Conservation (phyloP, 73 alveolate species). For the Tetrahymena thermophila region DNA sequence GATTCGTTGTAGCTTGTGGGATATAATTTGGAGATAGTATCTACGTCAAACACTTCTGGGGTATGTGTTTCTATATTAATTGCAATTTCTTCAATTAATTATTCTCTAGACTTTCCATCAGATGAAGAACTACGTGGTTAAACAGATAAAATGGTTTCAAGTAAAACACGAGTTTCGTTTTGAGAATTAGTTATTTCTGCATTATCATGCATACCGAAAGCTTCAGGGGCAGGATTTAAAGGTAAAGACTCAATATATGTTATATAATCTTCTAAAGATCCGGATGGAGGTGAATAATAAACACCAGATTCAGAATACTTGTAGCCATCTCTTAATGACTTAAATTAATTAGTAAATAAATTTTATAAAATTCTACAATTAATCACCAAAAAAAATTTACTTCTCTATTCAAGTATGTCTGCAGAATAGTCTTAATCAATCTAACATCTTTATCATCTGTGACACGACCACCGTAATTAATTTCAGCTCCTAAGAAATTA, state of each 20-base stretch:
- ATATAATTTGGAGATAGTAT: slow-evolving; percentile 83
- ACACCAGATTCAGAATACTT: slow-evolving; percentile 51
- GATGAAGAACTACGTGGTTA: slow-evolving; percentile 94
- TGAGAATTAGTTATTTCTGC: slow-evolving; percentile 99
- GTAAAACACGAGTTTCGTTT: slow-evolving; percentile 82
- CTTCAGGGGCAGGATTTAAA: slow-evolving; percentile 98
- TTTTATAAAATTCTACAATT: slow-evolving; percentile 64
- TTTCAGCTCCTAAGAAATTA: slow-evolving; percentile 91
- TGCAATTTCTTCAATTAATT: slow-evolving; percentile 85
- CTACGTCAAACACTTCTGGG: slow-evolving; percentile 96
- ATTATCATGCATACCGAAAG: slow-evolving; percentile 98
- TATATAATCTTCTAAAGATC: slow-evolving; percentile 92
- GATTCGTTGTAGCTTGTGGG: slow-evolving; percentile 98
- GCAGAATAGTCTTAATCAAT: slow-evolving; percentile 88
- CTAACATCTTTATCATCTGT: slow-evolving; percentile 93
- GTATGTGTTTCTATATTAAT: slow-evolving; percentile 67
- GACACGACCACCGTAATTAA: slow-evolving; percentile 98
- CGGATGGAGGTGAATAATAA: slow-evolving; percentile 93
- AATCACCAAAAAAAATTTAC: background rate
- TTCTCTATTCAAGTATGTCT: slow-evolving; percentile 87
- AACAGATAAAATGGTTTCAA: slow-evolving; percentile 85
- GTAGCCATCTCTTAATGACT: slow-evolving; percentile 67
- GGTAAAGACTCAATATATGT: slow-evolving; percentile 95
- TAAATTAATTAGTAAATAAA: background rate
- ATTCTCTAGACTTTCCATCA: slow-evolving; percentile 94